Evolutionary conservation across 805 yeast genomes (phyloP), one percentile per base, ranked within the genome.

Genomic region (Soucietia sequanensis): DNA sequence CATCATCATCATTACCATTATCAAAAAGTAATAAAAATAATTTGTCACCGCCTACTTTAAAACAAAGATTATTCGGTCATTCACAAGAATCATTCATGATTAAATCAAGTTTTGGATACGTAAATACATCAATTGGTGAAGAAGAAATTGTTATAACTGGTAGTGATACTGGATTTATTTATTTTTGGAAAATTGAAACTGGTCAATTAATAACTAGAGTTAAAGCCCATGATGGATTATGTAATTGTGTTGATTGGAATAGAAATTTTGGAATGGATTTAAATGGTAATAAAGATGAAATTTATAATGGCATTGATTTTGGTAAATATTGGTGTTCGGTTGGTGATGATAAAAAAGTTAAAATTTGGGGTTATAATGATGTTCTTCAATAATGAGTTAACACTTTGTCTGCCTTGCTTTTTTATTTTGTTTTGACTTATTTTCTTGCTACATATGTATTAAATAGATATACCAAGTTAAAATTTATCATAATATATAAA

Each of bases 171-270:
- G 88, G 88, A 0, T 67, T 73, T 34, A 70, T 86, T 3, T 87
- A 80, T 53, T 65, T 89, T 2, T 88, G 95, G 95, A 84, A 84
- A 50, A 68, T 81, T 14, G 70, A 72, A 31, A 80, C 80, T 17
- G 89, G 93, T 5, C 80, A 80, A 38, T 65, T 86, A 16, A 61
- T 89, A 3, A 72, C 74, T 4, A 65, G 77, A 10, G 60, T 84
- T 14, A 68, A 75, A 27, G 91, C 81, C 2, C 95, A 86, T 54
- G 56, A 57, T 8, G 78, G 78, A 0, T 63, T 78, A 39, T 84
- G 91, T 44, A 89, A 86, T 53, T 78, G 85, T 30, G 93, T 88
- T 2, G 80, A 82, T 39, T 88, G 93, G 90, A 80, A 78, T 45
- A 46, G 55, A 13, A 43, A 39, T 23, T 58, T 43, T 35, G 22